These are phyloP conservation scores for Hypoxylon sp. DNA, from an alignment of 2,329 filamentous ascomycete genomes.

Conservation along the genomic window DNA sequence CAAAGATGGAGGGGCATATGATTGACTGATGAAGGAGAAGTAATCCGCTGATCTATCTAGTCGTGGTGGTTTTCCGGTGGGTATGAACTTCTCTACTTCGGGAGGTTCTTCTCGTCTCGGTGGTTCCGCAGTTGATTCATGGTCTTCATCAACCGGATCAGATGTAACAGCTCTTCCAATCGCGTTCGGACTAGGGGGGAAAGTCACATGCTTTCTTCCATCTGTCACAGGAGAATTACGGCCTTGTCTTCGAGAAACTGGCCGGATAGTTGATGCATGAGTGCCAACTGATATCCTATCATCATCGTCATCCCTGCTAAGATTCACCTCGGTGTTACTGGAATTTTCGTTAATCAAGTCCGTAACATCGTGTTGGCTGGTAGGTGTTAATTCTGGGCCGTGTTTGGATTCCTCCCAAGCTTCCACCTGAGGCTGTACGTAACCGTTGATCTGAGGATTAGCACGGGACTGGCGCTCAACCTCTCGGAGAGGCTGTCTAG, in stretches of 20 bases:
- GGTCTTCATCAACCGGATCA: constrained; percentile 18
- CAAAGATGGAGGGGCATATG: constrained; percentile 51
- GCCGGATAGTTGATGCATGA: constrained; percentile 49
- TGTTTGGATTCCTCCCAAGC: constrained; percentile 28
- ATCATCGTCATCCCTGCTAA: constrained; percentile 41
- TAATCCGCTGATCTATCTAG: constrained; percentile 51
- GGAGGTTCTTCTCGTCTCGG: constrained; percentile 4
- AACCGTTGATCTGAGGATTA: constrained; percentile 27
- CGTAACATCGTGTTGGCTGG: constrained; percentile 19
- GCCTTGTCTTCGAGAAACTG: constrained; percentile 44
- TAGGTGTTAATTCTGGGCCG: neutral
- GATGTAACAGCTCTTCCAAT: constrained; percentile 43
- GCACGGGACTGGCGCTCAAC: constrained; percentile 26
- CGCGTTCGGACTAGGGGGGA: constrained; percentile 32
- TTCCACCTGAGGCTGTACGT: constrained; percentile 38
- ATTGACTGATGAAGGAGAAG: constrained; percentile 52
- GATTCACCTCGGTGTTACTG: constrained; percentile 17
- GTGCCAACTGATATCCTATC: constrained; percentile 48
- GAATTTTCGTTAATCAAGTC: constrained; percentile 14
- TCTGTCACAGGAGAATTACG: constrained; percentile 27
- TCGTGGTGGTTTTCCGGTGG: constrained; percentile 34
- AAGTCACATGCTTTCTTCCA: constrained; percentile 35
- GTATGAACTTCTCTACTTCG: constrained; percentile 8
- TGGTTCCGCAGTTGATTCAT: constrained; percentile 9
- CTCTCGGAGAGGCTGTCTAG: constrained; percentile 19